Conservation (phyloP, 2,329 filamentous ascomycete species). For the Chalara sp. region DNA sequence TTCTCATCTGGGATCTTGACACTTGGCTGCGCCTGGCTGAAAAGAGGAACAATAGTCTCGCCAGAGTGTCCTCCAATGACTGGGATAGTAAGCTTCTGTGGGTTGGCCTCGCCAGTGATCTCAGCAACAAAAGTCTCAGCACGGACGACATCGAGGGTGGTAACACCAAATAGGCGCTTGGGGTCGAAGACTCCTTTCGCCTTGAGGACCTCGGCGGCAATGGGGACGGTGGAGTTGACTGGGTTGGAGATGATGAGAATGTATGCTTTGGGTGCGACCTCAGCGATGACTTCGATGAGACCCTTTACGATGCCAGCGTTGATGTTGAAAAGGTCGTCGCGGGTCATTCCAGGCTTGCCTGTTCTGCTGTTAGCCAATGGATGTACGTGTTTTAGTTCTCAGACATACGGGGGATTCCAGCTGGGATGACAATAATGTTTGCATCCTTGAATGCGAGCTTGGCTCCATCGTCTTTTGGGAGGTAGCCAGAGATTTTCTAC, state of each 20-base stretch:
- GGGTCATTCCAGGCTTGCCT: conserved; percentile 99
- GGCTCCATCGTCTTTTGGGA: conserved; percentile 78
- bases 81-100: conserved; percentile 86
- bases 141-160: conserved; percentile 95
- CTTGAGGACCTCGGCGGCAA: conserved; percentile 96
- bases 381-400: background rate
- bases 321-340: conserved; percentile 99
- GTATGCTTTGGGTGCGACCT: conserved; percentile 87
- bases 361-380: conserved; percentile 10
- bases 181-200: conserved; percentile 87
- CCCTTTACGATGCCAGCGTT: conserved; percentile 97
- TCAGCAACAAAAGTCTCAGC: conserved; percentile 95
- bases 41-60: conserved; percentile 95
- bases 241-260: conserved; percentile 98
- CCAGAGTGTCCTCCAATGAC: conserved; percentile 97
- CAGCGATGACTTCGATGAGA: conserved; percentile 79
- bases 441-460: conserved; percentile 86
- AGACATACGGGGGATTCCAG: conserved; percentile 87
- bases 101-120: conserved; percentile 83
- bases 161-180: conserved; percentile 95
- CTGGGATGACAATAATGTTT: conserved; percentile 94
- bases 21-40: conserved; percentile 87
- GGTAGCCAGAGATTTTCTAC: conserved; percentile 80
- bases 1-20: conserved; percentile 75
- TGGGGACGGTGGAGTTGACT: conserved; percentile 97